Percentiles rank a stretch among this genome's conserved stretches.
phyloP scores from a whole-genome alignment of 2,329 filamentous ascomycete genomes.

The Talaromyces sp. region DNA sequence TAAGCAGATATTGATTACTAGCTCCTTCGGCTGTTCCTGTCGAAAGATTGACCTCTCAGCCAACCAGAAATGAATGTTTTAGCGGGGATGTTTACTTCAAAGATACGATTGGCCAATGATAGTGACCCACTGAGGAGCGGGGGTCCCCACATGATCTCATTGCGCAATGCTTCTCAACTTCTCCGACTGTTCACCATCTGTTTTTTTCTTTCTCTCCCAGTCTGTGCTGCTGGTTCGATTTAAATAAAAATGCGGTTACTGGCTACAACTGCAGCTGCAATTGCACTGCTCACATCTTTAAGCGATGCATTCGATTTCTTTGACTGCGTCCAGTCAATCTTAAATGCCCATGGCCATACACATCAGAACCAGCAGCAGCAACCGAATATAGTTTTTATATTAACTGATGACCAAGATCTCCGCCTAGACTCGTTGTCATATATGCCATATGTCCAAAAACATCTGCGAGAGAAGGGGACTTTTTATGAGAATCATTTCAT shows the following conservation, averaged over 20 bases:
- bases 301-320: not conserved
- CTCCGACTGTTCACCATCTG: not conserved
- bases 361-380: conserved; percentile 9
- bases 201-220: not conserved
- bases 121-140: not conserved
- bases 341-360: not conserved
- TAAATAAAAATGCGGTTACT: not conserved
- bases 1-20: not conserved
- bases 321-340: not conserved
- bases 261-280: not conserved
- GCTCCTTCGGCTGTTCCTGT: not conserved
- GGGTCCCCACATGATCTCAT: not conserved
- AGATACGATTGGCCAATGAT: not conserved
- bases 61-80: not conserved
- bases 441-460: conserved; percentile 52
- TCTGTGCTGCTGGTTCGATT: not conserved
- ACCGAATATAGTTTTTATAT: conserved; percentile 60
- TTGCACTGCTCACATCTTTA: not conserved
- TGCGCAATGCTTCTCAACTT: not conserved
- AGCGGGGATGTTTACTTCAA: not conserved
- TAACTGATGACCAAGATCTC: conserved; percentile 64
- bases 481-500: conserved; percentile 59
- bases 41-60: not conserved
- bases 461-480: conserved; percentile 54
- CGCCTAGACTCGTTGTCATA: conserved; percentile 57